phyloP scores from a whole-genome alignment of 2,329 filamentous ascomycete genomes.

The Rachicladosporium sp. region DNA sequence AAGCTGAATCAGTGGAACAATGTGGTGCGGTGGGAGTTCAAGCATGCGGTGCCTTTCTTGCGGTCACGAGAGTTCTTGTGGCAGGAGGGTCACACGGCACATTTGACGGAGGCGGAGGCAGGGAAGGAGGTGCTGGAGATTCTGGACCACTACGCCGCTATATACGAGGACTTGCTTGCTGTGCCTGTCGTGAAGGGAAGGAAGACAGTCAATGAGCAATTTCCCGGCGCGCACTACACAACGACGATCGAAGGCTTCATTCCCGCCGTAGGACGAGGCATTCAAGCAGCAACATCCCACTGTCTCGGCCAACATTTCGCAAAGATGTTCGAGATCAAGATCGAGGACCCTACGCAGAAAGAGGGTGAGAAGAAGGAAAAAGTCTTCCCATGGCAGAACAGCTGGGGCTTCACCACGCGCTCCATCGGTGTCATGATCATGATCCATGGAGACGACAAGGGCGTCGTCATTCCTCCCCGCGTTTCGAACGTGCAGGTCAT shows the following conservation, averaged over 20 bases:
- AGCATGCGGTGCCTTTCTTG: conserved; percentile 76
- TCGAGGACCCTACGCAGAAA: conserved; percentile 69
- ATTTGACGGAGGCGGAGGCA: conserved; percentile 71
- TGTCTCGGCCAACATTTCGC: conserved; percentile 94
- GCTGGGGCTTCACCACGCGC: conserved; percentile 93
- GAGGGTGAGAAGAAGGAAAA: conserved; percentile 62
- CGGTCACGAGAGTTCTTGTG: conserved; percentile 91
- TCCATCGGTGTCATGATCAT: conserved; percentile 98
- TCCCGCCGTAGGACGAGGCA: conserved; percentile 85
- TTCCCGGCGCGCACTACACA: conserved; percentile 91
- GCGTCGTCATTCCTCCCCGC: conserved; percentile 81
- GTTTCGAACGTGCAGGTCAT: conserved; percentile 78
- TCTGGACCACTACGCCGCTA: conserved; percentile 77
- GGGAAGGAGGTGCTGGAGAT: conserved; percentile 83
- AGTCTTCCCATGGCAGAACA: conserved; percentile 94
- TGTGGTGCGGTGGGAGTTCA: conserved; percentile 91
- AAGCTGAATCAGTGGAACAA: conserved; percentile 98
- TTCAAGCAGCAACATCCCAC: conserved; percentile 92
- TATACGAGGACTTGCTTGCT: conserved; percentile 88
- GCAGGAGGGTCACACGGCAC: conserved; percentile 94
- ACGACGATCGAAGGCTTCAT: conserved; percentile 97
- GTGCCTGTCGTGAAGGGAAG: conserved; percentile 85
- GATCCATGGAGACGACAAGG: conserved; percentile 93
- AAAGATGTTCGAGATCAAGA: conserved; percentile 97
- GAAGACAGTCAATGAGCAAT: conserved; percentile 98